phyloP scores from a whole-genome alignment of 2,329 filamentous ascomycete genomes.

The Paramyrothecium sp. region DNA sequence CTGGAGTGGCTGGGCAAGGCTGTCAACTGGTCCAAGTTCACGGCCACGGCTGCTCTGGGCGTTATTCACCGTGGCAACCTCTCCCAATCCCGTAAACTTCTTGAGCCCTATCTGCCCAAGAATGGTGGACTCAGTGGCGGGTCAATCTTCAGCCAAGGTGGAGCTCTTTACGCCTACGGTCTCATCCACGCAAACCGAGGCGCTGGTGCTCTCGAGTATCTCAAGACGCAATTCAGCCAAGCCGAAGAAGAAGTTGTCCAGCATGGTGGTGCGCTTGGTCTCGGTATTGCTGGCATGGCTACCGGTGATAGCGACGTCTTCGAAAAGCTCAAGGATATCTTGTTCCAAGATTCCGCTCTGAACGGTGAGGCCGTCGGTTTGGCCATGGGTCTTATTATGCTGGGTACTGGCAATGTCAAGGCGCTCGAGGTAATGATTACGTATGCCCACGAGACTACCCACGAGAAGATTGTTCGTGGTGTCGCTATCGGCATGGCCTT shows the following conservation, averaged over 20 bases:
- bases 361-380: conserved; percentile 96
- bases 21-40: conserved; percentile 99
- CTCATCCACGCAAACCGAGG: conserved; percentile 98
- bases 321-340: conserved; percentile 82
- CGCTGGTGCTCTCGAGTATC: conserved; percentile 80
- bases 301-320: conserved; percentile 89
- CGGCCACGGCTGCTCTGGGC: conserved; percentile 90
- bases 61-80: conserved; percentile 97
- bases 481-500: conserved; percentile 95
- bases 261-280: conserved; percentile 90
- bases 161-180: conserved; percentile 91
- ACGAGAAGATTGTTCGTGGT: conserved; percentile 98
- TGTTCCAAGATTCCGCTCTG: conserved; percentile 91
- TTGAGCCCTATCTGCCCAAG: conserved; percentile 91
- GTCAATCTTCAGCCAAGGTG: conserved; percentile 93
- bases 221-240: conserved; percentile 71
- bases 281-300: conserved; percentile 97
- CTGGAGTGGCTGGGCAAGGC: conserved; percentile 97
- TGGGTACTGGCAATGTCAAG: conserved; percentile 93
- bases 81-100: conserved; percentile 85
- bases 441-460: conserved; percentile 95
- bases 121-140: conserved; percentile 71
- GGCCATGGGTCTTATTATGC: conserved; percentile 96
- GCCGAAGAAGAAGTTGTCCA: conserved; percentile 91
- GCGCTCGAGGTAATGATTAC: conserved; percentile 96